Conservation (phyloP, 148 eudicot genomes). For the Fagopyrum esculentum region DNA sequence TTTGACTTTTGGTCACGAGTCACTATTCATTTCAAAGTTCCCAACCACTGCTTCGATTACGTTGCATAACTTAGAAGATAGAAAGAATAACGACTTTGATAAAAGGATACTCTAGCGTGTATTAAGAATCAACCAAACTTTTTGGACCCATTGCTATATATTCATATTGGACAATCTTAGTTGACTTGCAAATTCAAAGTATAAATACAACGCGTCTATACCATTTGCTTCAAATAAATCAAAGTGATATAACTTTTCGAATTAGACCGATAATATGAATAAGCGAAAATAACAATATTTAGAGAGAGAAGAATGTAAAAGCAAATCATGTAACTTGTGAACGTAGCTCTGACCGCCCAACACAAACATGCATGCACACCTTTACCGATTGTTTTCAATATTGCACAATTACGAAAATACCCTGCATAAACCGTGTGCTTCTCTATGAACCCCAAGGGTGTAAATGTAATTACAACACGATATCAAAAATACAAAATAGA, state of each 20-base stretch:
- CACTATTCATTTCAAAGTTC: not conserved
- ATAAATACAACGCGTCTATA: too few species aligned
- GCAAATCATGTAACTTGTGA: not conserved
- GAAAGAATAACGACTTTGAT: too few species aligned
- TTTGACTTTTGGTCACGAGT: not conserved
- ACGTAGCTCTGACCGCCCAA: not conserved
- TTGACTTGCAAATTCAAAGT: too few species aligned
- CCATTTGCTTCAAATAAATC: too few species aligned
- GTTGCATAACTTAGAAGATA: too few species aligned
- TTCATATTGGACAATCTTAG: not conserved
- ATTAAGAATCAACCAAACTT: not conserved
- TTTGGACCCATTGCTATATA: not conserved
- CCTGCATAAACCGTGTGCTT: not conserved
- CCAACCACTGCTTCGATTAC: not conserved
- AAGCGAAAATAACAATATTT: too few species aligned
- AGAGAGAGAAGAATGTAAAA: not conserved
- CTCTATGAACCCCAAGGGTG: not conserved
- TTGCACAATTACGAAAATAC: not conserved
- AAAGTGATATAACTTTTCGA: too few species aligned
- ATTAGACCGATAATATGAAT: too few species aligned
- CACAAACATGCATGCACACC: conserved; percentile 6
- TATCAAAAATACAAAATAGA: not conserved
- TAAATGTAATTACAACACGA: not conserved
- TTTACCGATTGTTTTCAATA: not conserved
- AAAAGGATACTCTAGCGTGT: not conserved